Base-by-base conservation (phyloP, 768 basidiomycete genomes). In the Pisolithus orientalis region DNA sequence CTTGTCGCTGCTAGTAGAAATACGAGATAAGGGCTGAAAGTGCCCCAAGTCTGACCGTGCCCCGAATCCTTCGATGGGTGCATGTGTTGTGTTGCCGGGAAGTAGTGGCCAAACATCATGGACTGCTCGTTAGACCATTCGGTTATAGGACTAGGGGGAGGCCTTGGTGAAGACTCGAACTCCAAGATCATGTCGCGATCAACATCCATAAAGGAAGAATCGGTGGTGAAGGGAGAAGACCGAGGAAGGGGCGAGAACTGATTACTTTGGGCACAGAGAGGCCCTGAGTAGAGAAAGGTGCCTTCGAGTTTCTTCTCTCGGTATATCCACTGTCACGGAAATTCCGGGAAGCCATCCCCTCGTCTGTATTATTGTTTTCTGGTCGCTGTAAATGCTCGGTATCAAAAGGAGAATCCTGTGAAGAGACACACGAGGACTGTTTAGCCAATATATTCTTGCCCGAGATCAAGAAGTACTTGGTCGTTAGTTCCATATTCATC, bases 151-250 rank as follows among this genome's bases (percentile, higher is more conserved):
- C 40, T 37, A n/a, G 45, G 47, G 11, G 52, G 29, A 16, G 44
- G 24, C n/a, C n/a, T 46, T 32, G 56, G 59, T 1, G 67, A 67
- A 14, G 61, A 59, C 13, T 63, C 65, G 7, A 67, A 49, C 21
- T 59, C 38, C 14, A 67, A 53, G 40, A 63, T 57, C 1, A 43
- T 54, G 45, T 56, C 29, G 17, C 28, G 34, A 34, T 34, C 34
- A 5, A 34, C 13, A 14, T 61, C 39, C 14, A 59, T 57, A 16
- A 49, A 47, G 24, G 46, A 56, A 27, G 53, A 56, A 42, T 57
- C 44, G 24, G 60, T 58, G 47, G 50, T 9, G 21, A 58, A 53
- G 11, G 65, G 67, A 21, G 61, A 65, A 44, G 62, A 69, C 27
- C 39, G 53, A 38, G 59, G 57, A n/a, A 65, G 51, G 29, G 51